Conservation (phyloP, 164 flowering plant species). For the Warburgia ugandensis region DNA sequence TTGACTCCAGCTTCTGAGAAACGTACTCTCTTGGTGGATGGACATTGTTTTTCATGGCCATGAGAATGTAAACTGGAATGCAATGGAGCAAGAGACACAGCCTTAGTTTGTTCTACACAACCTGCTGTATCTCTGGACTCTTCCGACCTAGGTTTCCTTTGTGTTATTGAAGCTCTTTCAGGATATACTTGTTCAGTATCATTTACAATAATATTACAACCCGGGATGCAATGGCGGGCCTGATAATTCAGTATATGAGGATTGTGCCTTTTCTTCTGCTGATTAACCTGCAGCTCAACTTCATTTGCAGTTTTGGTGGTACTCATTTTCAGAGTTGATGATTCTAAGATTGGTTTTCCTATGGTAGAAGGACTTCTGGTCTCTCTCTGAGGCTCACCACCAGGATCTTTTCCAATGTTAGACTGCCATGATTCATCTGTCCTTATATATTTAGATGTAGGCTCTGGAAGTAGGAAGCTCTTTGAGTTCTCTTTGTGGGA, state of each 20-base stretch:
- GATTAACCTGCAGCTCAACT: slow-evolving; percentile 14
- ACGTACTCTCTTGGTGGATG: slow-evolving; percentile 46
- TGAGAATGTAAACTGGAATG: slow-evolving; percentile 9
- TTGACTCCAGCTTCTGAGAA: slow-evolving; percentile 38
- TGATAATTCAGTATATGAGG: slow-evolving; percentile 25
- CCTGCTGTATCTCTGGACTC: neutral
- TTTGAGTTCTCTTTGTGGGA: slow-evolving; percentile 10
- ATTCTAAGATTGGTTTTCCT: slow-evolving; percentile 4
- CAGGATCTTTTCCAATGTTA: too few relatives aligned
- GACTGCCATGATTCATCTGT: too few relatives aligned
- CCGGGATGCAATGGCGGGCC: slow-evolving; percentile 19
- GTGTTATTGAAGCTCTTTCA: slow-evolving; percentile 4
- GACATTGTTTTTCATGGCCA: slow-evolving; percentile 14
- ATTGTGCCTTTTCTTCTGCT: slow-evolving; percentile 15
- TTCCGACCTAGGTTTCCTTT: neutral
- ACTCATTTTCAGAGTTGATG: slow-evolving; percentile 1
- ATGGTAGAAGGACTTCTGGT: too few relatives aligned
- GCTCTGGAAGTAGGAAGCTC: too few relatives aligned
- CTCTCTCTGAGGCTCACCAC: too few relatives aligned
- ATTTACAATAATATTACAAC: slow-evolving; percentile 21
- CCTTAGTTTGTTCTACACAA: slow-evolving; percentile 6
- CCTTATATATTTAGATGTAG: too few relatives aligned
- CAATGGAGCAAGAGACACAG: slow-evolving; percentile 2
- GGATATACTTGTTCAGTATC: slow-evolving; percentile 13
- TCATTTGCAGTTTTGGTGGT: slow-evolving; percentile 19